Evolutionary conservation across 371 early-diverging fungal species (phyloP), one percentile per base, ranked within the genome.

Genomic region (Rhizomucor miehei): DNA sequence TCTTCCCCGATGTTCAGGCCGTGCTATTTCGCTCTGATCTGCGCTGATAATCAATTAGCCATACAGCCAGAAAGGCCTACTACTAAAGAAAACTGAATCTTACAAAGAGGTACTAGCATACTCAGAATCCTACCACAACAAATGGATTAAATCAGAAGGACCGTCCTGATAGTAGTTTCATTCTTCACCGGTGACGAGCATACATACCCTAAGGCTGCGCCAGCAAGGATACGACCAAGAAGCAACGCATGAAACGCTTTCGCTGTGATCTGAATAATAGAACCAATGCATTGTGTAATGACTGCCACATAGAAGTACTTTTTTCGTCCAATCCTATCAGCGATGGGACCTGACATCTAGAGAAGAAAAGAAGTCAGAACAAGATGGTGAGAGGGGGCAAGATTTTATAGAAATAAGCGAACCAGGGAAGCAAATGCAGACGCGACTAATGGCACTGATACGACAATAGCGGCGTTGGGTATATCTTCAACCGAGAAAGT

Each of bases 1-100:
- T n/a, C 90, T 76, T 29, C 98, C 98, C 65, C 97, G 87, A 54
- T 89, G 84, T 16, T 80, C 65, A 20, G 89, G 79, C 25, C 89
- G 86, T 3, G 97, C 87, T 13, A 96, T 82, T 52, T 96, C 94
- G 37, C 93, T 87, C 68, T 95, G 91, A 76, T 93, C 76, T 76
- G 44, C 25, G 3, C 17, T 20, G 13, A 17, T 23, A 3, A 53
- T 37, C 35, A 38, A 44, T 37, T 20, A 29, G 29, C 29, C 13
- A 25, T 16, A 37, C n/a, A n/a, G n/a, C n/a, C n/a, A n/a, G n/a
- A n/a, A n/a, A n/a, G n/a, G n/a, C n/a, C 41, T 25, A 12, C 19
- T 10, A 13, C 34, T 17, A 46, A 16, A 46, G 6, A 23, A 23
- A 46, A 29, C 2, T 53, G 41, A 11, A 12, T 44, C 61, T 67